phyloP scores from a whole-genome alignment of 2,329 filamentous ascomycete species.

The Daldinia sp. region DNA sequence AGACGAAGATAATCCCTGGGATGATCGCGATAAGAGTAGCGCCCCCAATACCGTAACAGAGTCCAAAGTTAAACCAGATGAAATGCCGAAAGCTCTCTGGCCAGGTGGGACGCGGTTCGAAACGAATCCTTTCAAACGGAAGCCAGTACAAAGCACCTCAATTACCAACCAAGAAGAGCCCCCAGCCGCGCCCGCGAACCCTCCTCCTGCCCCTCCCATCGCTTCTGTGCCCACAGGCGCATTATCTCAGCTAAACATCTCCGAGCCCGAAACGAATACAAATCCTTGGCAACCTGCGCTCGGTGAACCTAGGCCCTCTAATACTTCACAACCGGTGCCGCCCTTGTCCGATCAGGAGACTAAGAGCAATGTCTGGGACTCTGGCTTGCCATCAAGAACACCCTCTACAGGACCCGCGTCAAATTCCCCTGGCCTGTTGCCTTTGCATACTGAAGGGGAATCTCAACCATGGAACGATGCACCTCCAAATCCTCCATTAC shows the following conservation, averaged over 20 bases:
- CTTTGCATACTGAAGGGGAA: slow-evolving; percentile 56
- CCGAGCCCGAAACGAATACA: slow-evolving; percentile 55
- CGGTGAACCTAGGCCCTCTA: slow-evolving; percentile 44
- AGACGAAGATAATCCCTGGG: slow-evolving; percentile 55
- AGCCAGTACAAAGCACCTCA: slow-evolving; percentile 50
- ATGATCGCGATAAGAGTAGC: slow-evolving; percentile 39
- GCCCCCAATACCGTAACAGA: slow-evolving; percentile 30
- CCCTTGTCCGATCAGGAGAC: slow-evolving; percentile 50
- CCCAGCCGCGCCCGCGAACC: slow-evolving; percentile 36
- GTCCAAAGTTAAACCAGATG: slow-evolving; percentile 39
- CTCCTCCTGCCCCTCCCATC: slow-evolving; percentile 41
- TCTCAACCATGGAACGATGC: slow-evolving; percentile 58
- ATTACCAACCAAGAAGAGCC: slow-evolving; percentile 24
- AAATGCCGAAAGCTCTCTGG: slow-evolving; percentile 51
- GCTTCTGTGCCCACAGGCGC: slow-evolving; percentile 51
- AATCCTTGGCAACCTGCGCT: slow-evolving; percentile 61
- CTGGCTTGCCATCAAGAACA: slow-evolving; percentile 48
- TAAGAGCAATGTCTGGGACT: slow-evolving; percentile 55
- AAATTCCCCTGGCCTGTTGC: slow-evolving; percentile 53
- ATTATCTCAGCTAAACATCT: slow-evolving; percentile 59
- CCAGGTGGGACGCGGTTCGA: slow-evolving; percentile 54
- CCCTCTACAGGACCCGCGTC: slow-evolving; percentile 50
- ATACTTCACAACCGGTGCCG: slow-evolving; percentile 45
- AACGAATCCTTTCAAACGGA: slow-evolving; percentile 69
- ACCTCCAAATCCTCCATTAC: slow-evolving; percentile 46